phyloP scores from a whole-genome alignment of 176 grass and related monocot species.

The Aechmea fasciata region DNA sequence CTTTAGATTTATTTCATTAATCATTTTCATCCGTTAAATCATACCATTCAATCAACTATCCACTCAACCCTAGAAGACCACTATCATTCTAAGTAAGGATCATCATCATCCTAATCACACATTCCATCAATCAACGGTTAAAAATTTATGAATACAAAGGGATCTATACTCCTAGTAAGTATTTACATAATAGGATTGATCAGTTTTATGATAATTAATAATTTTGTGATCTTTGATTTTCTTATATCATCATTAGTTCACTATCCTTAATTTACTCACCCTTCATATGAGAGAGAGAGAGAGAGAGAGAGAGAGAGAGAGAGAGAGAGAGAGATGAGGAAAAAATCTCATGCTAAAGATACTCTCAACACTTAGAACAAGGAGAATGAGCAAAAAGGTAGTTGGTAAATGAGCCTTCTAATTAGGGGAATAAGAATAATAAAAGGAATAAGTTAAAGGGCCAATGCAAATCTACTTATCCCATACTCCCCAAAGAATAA shows the following conservation, averaged over 20 bases:
- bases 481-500: not conserved
- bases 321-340: not conserved
- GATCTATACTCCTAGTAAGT: too few relatives aligned
- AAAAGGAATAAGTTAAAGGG: not conserved
- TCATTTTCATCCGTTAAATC: too few relatives aligned
- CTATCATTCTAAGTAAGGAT: too few relatives aligned
- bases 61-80: too few relatives aligned
- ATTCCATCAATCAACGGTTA: too few relatives aligned
- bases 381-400: not conserved
- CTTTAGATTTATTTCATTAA: too few relatives aligned
- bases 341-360: constrained; percentile 3
- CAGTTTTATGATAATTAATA: too few relatives aligned
- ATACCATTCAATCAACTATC: too few relatives aligned
- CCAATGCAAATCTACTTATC: not conserved
- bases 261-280: not conserved
- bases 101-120: too few relatives aligned
- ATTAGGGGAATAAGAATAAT: not conserved
- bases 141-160: too few relatives aligned
- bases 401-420: not conserved
- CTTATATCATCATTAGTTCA: not conserved
- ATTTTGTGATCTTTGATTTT: too few relatives aligned
- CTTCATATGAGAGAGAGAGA: not conserved
- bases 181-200: too few relatives aligned
- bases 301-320: constrained; percentile 9
- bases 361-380: not conserved